Evolutionary conservation across 768 basidiomycete species (phyloP), one percentile per base, ranked within the genome.

Genomic region (Lentinus tigrinus): DNA sequence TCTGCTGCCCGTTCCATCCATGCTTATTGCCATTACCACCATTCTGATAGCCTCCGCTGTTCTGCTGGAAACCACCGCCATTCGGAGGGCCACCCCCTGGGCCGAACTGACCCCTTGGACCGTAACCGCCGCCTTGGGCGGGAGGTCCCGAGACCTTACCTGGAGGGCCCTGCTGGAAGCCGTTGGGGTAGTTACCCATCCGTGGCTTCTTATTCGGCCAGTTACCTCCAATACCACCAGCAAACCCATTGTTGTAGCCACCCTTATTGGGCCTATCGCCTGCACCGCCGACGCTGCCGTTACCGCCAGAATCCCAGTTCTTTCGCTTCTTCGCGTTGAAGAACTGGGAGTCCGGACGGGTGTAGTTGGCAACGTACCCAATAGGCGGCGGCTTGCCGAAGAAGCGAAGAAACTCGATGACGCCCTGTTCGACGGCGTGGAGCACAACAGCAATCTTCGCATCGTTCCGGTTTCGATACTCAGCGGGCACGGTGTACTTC

Each of bases 321-420:
- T 61, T 61, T 26, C 60, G 46, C 47, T 61, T 61, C 16, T 52
- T 52, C 54, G 31, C 31, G 31, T 11, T 31, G 31, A 44, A 19
- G 28, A 24, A 44, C 14, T 61, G 39, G 36, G 34, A 24, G 31
- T 61, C 51, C 10, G 42, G 37, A 37, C 46, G 53, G 1, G 50
- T 14, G 42, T 57, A 56, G 47, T 47, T 44, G 4, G 64, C 53
- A 28, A 59, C 59, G 47, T 84, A 81, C 14, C 72, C 78, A 24
- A 72, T 64, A 1, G 82, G 80, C 11, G 74, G 67, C 0, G 70
- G 67, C 38, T 66, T 61, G 24, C 84, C 84, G 24, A 69, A 75
- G 64, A 82, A 85, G n/a, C 81, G 79, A 23, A 89, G 67, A 44
- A 85, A 78, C 58, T 89, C 85, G 40, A 89, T 67, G 17, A 76